These are phyloP conservation scores for Nicotiana obtusifolia DNA, from an alignment of 257 asterid genomes.

Conservation along the genomic window DNA sequence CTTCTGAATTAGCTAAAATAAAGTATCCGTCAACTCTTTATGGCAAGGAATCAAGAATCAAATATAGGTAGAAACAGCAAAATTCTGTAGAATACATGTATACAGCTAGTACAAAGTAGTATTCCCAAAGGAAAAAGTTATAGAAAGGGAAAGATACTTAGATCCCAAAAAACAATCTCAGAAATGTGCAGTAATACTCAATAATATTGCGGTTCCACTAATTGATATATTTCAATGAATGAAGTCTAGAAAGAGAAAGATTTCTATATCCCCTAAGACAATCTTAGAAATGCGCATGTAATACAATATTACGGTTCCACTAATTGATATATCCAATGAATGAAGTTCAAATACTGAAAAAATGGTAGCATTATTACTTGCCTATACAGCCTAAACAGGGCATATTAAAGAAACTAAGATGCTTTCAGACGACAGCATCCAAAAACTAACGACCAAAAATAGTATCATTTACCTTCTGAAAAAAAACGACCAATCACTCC, in stretches of 20 bases:
- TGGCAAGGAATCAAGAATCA: neutral
- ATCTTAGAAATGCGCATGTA: too few relatives aligned
- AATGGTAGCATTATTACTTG: constrained; percentile 13
- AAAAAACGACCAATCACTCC: constrained; percentile 3
- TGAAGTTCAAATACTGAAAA: constrained; percentile 14
- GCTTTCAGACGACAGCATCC: constrained; percentile 15
- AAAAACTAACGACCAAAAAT: neutral
- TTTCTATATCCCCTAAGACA: too few relatives aligned
- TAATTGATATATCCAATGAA: neutral
- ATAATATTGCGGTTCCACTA: constrained; percentile 3
- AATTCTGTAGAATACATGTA: too few relatives aligned
- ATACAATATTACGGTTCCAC: neutral
- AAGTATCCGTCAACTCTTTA: neutral
- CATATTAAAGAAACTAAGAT: constrained; percentile 8
- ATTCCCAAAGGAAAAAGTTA: neutral
- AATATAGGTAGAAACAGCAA: neutral
- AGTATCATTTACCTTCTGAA: neutral
- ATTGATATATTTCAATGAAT: constrained; percentile 1
- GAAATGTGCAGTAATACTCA: neutral
- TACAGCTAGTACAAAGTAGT: too few relatives aligned
- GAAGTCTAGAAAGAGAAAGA: neutral
- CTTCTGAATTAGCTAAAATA: neutral
- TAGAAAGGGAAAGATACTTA: neutral
- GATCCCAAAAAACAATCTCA: neutral
- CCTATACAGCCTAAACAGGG: constrained; percentile 29